These are phyloP conservation scores for Fusarium sp. DNA, from an alignment of 2,329 filamentous ascomycete species.

Conservation along the genomic window DNA sequence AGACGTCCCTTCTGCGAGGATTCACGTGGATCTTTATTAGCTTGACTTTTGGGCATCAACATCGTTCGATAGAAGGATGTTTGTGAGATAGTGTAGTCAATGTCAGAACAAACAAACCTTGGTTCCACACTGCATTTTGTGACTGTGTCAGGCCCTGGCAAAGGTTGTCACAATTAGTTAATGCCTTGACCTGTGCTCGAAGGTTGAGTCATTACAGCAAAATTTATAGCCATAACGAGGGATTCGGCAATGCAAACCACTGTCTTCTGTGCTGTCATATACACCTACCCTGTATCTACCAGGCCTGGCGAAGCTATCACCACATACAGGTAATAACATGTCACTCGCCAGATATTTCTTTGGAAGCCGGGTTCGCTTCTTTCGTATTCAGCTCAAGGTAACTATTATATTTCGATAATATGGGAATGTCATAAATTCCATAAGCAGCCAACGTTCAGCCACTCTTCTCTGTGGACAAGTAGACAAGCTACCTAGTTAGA, in stretches of 20 bases:
- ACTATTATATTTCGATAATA: too few relatives aligned
- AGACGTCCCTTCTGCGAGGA: not conserved
- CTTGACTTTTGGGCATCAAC: not conserved
- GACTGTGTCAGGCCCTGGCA: not conserved
- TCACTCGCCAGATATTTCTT: not conserved
- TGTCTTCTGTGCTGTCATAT: not conserved
- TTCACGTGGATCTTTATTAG: not conserved
- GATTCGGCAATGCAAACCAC: not conserved
- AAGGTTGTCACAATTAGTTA: too few relatives aligned
- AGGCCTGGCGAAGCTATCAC: not conserved
- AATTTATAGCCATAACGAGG: not conserved
- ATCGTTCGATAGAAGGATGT: not conserved
- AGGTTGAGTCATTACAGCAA: not conserved
- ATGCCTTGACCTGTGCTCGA: not conserved
- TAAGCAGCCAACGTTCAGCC: not conserved
- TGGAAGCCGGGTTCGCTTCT: not conserved
- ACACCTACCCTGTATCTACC: not conserved
- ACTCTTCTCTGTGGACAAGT: not conserved
- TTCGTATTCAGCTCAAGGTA: not conserved
- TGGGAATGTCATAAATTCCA: not conserved
- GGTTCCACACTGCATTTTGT: not conserved
- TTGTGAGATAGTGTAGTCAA: conserved; percentile 21
- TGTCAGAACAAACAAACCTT: conserved; percentile 4
- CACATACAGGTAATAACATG: not conserved
- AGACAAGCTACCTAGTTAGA: not conserved